Conservation (phyloP, 164 flowering plant genomes). For the Magnolia sinica region DNA sequence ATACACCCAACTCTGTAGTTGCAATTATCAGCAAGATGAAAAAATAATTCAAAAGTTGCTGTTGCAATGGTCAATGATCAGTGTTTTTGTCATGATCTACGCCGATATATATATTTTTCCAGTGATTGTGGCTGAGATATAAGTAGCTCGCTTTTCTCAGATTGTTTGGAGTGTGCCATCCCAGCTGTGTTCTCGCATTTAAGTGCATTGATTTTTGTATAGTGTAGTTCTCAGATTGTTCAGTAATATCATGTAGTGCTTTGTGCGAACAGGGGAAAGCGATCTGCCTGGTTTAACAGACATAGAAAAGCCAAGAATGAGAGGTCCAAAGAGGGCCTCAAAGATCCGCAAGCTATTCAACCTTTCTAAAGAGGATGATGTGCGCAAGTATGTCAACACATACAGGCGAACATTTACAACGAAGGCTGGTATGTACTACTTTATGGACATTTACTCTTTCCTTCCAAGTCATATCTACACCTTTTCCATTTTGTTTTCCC, state of each 20-base stretch:
- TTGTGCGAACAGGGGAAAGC: conserved; percentile 22
- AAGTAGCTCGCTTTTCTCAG: neutral
- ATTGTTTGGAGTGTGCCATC: neutral
- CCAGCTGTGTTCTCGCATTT: neutral
- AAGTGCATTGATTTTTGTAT: neutral
- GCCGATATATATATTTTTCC: no score
- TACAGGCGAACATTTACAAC: conserved; percentile 36
- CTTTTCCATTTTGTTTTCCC: neutral
- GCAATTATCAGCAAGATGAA: no score
- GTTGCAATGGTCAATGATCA: no score
- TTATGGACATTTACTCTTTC: neutral
- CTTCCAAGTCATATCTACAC: neutral
- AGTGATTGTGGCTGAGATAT: neutral
- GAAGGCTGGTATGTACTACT: conserved; percentile 22
- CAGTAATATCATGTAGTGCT: neutral
- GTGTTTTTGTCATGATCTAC: no score
- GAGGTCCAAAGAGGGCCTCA: conserved; percentile 53
- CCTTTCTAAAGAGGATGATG: conserved; percentile 47
- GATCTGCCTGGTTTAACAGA: conserved; percentile 46
- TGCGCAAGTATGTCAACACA: conserved; percentile 48
- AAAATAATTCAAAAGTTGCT: no score
- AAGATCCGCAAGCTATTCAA: conserved; percentile 46
- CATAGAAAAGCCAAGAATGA: conserved; percentile 47
- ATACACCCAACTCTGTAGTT: neutral
- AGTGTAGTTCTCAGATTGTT: neutral